Percentiles rank a stretch among this genome's conserved stretches.
Conservation (phyloP, 2,329 filamentous ascomycete species). For the Phyllosticta paracitricarpa region DNA sequence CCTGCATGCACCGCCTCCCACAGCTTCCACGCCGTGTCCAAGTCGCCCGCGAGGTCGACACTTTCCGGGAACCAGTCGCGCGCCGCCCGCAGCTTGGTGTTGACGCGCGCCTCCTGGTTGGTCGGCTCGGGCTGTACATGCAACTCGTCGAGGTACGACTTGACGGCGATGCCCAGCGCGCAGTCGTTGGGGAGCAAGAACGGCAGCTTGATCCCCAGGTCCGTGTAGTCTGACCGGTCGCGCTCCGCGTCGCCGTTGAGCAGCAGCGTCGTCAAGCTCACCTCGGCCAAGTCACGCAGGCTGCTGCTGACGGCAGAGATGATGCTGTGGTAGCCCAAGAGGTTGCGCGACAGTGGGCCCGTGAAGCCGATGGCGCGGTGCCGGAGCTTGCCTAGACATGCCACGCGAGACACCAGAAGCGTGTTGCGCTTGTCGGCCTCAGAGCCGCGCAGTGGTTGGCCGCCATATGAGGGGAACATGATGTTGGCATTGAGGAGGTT, state of each 20-base stretch:
- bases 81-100: constrained; percentile 27
- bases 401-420: constrained; percentile 75
- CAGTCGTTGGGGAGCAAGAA: constrained; percentile 63
- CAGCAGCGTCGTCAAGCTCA: constrained; percentile 69
- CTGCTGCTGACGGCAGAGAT: constrained; percentile 68
- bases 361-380: constrained; percentile 87
- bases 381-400: constrained; percentile 69
- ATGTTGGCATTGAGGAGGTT: constrained; percentile 66
- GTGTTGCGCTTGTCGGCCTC: constrained; percentile 70
- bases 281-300: constrained; percentile 75
- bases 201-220: constrained; percentile 61
- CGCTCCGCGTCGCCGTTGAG: constrained; percentile 70
- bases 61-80: constrained; percentile 49
- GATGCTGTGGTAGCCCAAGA: constrained; percentile 78
- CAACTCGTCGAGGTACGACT: constrained; percentile 68
- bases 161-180: constrained; percentile 67
- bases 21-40: constrained; percentile 50
- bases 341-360: constrained; percentile 80
- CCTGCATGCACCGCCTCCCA: constrained; percentile 57
- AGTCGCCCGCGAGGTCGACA: constrained; percentile 46
- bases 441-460: constrained; percentile 48
- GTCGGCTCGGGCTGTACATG: constrained; percentile 47
- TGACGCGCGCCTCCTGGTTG: constrained; percentile 40
- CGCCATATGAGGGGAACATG: constrained; percentile 48
- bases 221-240: constrained; percentile 46